Evolutionary conservation across 2,329 filamentous ascomycete genomes (phyloP).

Genomic region (Colletotrichum sojae): DNA sequence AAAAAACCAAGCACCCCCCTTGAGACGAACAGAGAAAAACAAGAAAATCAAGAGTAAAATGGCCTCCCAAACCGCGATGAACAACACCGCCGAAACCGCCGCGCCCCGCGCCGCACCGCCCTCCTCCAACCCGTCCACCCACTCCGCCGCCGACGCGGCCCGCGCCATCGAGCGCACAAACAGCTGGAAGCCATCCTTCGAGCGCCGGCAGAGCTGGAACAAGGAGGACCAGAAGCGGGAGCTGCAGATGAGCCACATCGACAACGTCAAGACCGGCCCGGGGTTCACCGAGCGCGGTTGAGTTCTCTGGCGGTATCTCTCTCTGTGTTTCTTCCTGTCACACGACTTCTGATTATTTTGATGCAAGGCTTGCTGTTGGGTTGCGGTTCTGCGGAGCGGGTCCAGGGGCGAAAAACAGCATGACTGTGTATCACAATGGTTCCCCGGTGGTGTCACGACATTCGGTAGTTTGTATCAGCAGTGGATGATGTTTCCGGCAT

Average conservation of each 20-base stretch:
- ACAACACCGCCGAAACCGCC: constrained; percentile 5
- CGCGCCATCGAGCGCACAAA: constrained; percentile 52
- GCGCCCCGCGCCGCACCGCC: constrained; percentile 2
- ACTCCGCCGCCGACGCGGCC: constrained; percentile 46
- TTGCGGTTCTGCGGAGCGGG: too few species aligned
- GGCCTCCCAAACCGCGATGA: constrained; percentile 22
- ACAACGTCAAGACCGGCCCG: constrained; percentile 51
- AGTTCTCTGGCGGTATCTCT: background rate
- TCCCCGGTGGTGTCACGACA: too few species aligned
- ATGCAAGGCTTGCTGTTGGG: too few species aligned
- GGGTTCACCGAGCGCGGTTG: constrained; percentile 59
- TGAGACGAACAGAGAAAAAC: background rate
- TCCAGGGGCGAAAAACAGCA: too few species aligned
- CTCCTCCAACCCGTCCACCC: background rate
- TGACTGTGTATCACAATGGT: too few species aligned
- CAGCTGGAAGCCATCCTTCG: constrained; percentile 62
- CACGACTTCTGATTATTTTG: too few species aligned
- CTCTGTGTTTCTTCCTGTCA: too few species aligned
- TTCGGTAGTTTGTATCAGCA: too few species aligned
- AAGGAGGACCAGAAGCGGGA: constrained; percentile 68
- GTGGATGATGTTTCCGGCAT: too few species aligned
- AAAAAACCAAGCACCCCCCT: too few species aligned
- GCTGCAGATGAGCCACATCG: constrained; percentile 62
- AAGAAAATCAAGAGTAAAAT: too few species aligned
- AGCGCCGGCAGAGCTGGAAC: constrained; percentile 66